phyloP scores from a whole-genome alignment of 345 rosid species.

The Noccaea caerulescens region DNA sequence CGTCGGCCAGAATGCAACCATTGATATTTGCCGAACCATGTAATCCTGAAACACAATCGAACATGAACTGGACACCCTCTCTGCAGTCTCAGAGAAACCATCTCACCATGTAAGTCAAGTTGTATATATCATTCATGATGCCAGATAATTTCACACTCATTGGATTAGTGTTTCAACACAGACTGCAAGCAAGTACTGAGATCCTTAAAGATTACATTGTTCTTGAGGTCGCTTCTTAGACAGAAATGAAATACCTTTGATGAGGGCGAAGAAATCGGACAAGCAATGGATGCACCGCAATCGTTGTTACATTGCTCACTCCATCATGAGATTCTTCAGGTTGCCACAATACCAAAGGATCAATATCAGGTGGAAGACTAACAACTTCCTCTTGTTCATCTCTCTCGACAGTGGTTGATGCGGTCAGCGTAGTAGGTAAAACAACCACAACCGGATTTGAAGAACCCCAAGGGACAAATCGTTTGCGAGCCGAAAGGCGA shows the following conservation, averaged over 20 bases:
- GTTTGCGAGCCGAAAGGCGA: conserved; percentile 84
- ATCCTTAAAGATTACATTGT: conserved; percentile 9
- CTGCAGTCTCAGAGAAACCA: conserved; percentile 54
- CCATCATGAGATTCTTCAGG: conserved; percentile 62
- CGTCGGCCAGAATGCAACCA: conserved; percentile 99
- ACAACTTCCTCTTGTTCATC: conserved; percentile 62
- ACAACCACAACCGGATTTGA: conserved; percentile 62
- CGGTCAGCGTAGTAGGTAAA: conserved; percentile 47
- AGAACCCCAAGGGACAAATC: conserved; percentile 97
- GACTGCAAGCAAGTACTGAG: conserved; percentile 2
- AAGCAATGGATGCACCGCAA: conserved; percentile 82
- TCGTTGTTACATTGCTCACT: conserved; percentile 44
- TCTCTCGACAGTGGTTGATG: conserved; percentile 38
- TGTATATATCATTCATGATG: conserved; percentile 14
- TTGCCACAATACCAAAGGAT: conserved; percentile 87
- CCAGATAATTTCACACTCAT: conserved; percentile 10
- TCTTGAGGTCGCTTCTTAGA: conserved; percentile 26
- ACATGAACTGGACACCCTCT: conserved; percentile 99
- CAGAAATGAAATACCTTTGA: conserved; percentile 71
- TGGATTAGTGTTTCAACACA: background rate
- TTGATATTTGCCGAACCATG: conserved; percentile 55
- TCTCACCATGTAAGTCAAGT: conserved; percentile 29
- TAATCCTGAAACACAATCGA: conserved; percentile 89
- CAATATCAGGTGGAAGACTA: conserved; percentile 77
- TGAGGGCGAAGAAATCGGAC: conserved; percentile 94